A percentile compares a stretch with the other conserved stretches of the same genome.
Conservation (phyloP, 345 rosid genomes). For the Camelina sativa region DNA sequence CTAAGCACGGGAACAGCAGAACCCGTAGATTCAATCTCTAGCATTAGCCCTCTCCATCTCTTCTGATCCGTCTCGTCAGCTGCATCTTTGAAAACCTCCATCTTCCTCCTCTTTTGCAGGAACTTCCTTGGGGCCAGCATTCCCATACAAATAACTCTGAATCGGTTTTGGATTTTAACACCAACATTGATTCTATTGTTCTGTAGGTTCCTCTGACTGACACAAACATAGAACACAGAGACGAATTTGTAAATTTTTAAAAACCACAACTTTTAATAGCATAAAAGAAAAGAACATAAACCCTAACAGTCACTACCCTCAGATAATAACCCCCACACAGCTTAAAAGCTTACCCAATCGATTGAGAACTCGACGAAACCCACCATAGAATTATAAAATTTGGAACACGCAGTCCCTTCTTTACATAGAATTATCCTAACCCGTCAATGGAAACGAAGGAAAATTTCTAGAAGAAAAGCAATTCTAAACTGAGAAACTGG, state of each 20-base stretch:
- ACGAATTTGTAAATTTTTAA: neutral
- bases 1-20: constrained; percentile 72
- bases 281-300: constrained; percentile 14
- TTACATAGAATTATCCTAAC: neutral
- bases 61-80: constrained; percentile 77
- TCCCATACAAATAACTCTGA: constrained; percentile 68
- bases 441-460: constrained; percentile 1
- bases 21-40: constrained; percentile 69
- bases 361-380: constrained; percentile 8
- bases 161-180: constrained; percentile 46
- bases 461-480: constrained; percentile 4
- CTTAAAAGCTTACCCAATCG: constrained; percentile 22
- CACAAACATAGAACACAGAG: constrained; percentile 29
- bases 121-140: constrained; percentile 85
- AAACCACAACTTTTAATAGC: neutral
- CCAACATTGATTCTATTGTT: constrained; percentile 38
- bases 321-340: constrained; percentile 11
- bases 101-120: constrained; percentile 71
- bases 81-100: constrained; percentile 73
- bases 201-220: constrained; percentile 43
- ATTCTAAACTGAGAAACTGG: constrained; percentile 8
- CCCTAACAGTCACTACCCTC: constrained; percentile 14
- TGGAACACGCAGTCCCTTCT: neutral
- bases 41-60: constrained; percentile 84
- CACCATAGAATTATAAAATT: neutral